These are phyloP conservation scores for Eucalyptus tenuipes DNA, from an alignment of 345 rosid genomes.

Conservation along the genomic window DNA sequence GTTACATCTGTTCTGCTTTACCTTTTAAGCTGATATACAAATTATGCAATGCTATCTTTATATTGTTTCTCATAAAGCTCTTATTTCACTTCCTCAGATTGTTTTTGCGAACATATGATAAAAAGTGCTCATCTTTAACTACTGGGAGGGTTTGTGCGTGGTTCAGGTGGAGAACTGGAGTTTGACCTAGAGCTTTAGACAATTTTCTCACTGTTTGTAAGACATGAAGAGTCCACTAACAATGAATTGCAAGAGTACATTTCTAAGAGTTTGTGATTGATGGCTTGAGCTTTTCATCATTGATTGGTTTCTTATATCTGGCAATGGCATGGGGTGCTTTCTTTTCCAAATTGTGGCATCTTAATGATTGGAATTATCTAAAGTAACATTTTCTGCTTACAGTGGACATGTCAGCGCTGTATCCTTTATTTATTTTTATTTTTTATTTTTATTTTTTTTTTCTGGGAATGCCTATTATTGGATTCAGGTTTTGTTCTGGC, in stretches of 20 bases:
- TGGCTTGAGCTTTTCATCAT: neutral
- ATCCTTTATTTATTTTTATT: neutral
- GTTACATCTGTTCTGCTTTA: neutral
- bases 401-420: neutral
- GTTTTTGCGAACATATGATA: neutral
- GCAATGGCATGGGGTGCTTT: neutral
- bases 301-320: neutral
- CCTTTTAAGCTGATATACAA: neutral
- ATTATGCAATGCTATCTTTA: neutral
- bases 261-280: neutral
- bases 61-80: neutral
- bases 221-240: neutral
- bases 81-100: neutral
- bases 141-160: slow-evolving; percentile 27
- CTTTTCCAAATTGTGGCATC: neutral
- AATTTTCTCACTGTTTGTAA: neutral
- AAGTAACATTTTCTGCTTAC: neutral
- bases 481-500: neutral
- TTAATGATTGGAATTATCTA: neutral
- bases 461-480: neutral
- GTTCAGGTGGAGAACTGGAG: slow-evolving; percentile 47
- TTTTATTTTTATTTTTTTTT: no score
- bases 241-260: neutral
- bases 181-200: neutral
- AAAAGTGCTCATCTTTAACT: slow-evolving; percentile 48